Conservation (phyloP, 257 asterid species). For the Jasminum sambac region DNA sequence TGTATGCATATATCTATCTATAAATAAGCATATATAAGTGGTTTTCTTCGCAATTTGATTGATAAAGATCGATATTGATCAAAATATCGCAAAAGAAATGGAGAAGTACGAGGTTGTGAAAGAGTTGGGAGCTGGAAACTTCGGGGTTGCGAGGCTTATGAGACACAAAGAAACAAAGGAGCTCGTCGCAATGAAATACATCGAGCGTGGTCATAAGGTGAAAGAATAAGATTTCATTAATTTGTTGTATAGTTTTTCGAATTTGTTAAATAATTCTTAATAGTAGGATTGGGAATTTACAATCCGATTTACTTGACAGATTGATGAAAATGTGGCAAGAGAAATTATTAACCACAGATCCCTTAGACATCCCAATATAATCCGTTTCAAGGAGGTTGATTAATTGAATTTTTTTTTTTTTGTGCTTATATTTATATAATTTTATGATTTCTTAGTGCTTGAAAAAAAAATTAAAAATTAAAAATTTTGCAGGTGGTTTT, state of each 20-base stretch:
- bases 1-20: background rate
- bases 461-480: background rate
- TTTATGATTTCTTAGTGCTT: background rate
- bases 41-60: background rate
- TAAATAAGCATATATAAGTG: background rate
- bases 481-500: conserved; percentile 39
- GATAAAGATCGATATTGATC: background rate
- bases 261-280: background rate
- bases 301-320: conserved; percentile 36
- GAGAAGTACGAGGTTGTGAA: conserved; percentile 72
- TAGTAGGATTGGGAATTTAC: background rate
- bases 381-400: conserved; percentile 76
- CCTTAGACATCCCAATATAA: conserved; percentile 76
- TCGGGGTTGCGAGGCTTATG: conserved; percentile 75
- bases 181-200: conserved; percentile 78
- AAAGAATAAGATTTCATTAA: background rate
- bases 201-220: conserved; percentile 79
- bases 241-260: background rate
- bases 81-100: conserved; percentile 30
- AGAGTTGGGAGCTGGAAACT: conserved; percentile 77
- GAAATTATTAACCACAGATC: conserved; percentile 84
- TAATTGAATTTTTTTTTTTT: no score
- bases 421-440: background rate
- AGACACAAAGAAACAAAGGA: conserved; percentile 72
- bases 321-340: conserved; percentile 80